phyloP scores from a whole-genome alignment of 106 monocot genomes.

The Alisma plantagoaquatica region DNA sequence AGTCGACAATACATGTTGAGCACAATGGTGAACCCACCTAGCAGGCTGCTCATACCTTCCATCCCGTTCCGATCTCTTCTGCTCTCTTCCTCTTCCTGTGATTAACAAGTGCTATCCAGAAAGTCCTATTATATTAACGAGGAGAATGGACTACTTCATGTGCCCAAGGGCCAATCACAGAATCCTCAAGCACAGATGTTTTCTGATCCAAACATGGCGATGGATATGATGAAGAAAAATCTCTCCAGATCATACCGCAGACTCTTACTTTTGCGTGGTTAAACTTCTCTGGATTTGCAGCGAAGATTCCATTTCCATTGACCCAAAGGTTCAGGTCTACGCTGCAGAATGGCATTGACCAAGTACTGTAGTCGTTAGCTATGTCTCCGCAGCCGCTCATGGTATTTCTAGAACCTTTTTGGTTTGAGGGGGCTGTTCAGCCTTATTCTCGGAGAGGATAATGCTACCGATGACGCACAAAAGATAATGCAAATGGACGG shows the following conservation, averaged over 20 bases:
- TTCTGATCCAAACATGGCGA: conserved; percentile 99
- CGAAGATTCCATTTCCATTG: conserved; percentile 89
- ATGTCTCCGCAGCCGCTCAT: conserved; percentile 99
- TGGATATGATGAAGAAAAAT: conserved; percentile 99
- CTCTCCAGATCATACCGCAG: conserved; percentile 98
- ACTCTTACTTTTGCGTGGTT: conserved; percentile 99
- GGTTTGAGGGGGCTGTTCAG: conserved; percentile 97
- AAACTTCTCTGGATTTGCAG: conserved; percentile 68
- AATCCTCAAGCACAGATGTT: conserved; percentile 99
- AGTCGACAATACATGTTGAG: too few species aligned
- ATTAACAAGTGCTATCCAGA: conserved; percentile 15
- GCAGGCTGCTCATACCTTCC: too few species aligned
- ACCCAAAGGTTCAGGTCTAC: conserved; percentile 92
- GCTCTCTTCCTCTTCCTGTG: neutral
- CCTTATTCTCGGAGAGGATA: conserved; percentile 96
- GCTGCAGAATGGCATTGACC: conserved; percentile 98
- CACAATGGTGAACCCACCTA: too few species aligned
- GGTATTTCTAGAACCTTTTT: conserved; percentile 95
- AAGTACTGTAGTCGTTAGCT: conserved; percentile 99
- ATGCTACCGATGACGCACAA: conserved; percentile 94
- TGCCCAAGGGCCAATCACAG: conserved; percentile 83
- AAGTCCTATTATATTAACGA: conserved; percentile 61
- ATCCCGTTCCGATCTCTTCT: neutral
- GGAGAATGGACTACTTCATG: conserved; percentile 95
- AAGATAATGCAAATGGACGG: conserved; percentile 99